Base-by-base conservation (phyloP, 352 stramenopile genomes). In the Pythium aquatile region DNA sequence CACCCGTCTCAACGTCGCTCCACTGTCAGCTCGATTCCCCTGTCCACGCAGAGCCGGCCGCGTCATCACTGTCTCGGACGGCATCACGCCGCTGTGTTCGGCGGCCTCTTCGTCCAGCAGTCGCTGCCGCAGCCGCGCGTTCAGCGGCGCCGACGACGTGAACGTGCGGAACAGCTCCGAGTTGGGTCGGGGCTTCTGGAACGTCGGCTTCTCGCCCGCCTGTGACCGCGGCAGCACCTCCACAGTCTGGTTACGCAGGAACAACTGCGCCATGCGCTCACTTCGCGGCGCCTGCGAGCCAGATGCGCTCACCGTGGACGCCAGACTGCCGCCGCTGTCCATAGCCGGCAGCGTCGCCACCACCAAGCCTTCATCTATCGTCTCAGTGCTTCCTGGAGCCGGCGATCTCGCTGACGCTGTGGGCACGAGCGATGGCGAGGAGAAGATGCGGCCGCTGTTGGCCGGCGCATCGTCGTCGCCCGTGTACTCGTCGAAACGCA, bases 181-280 rank as follows among this genome's bases (percentile, higher is more conserved):
- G 57, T 87, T 78, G 7, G 74, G 75, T 1, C 73, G 78, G 8
- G 75, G 70, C 58, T 78, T 81, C 16, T 73, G 66, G 48, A 89
- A 67, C 46, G 63, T 72, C 30, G 70, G 57, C 17, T 74, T 32
- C 11, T 63, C 54, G 14, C 39, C 46, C 6, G 54, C 55, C 0
- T 71, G 68, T 24, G 70, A 60, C 3, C 79, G 74, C 20, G 80
- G 76, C 24, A 93, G 57, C 51, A 91, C 80, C 17, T 93, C 81
- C 9, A 91, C 80, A 0, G 84, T 93, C 54, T 91, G 84, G 65
- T 93, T 79, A 37, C 84, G 84, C 55, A 86, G 73, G 53, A 92
- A 92, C 55, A 83, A 78, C 42, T 65, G 57, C n/a, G 64, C 33
- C 37, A 68, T 54, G 17, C 62, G 64, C 44, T 68, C 69, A 39